phyloP scores from a whole-genome alignment of 176 grass and related monocot genomes.

The Alopecurus myosuroides region DNA sequence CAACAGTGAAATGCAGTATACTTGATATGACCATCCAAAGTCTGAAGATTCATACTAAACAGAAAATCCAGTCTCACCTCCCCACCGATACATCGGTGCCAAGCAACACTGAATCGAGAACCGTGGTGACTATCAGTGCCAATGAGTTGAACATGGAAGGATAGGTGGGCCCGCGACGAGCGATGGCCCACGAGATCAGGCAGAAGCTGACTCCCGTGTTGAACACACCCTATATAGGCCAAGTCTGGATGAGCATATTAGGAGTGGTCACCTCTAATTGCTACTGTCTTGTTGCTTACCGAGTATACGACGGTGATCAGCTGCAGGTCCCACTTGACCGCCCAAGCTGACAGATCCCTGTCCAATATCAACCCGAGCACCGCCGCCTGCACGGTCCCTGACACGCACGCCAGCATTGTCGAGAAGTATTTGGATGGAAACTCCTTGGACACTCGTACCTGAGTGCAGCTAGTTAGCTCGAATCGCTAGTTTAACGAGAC shows the following conservation, averaged over 20 bases:
- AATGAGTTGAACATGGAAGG: conserved; percentile 54
- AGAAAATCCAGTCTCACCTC: conserved; percentile 13
- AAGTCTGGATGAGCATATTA: background rate
- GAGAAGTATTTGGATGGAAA: conserved; percentile 46
- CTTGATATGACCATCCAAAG: background rate
- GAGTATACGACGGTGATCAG: conserved; percentile 37
- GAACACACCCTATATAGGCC: conserved; percentile 15
- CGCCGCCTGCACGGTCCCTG: conserved; percentile 14
- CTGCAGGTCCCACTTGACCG: conserved; percentile 33
- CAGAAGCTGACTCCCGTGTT: conserved; percentile 40
- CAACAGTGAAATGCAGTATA: background rate
- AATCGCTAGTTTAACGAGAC: background rate
- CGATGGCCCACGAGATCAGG: conserved; percentile 32
- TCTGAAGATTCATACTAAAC: background rate
- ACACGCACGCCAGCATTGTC: conserved; percentile 27
- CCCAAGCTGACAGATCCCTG: background rate
- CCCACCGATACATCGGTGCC: conserved; percentile 35
- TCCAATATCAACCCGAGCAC: background rate
- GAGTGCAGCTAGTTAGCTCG: background rate
- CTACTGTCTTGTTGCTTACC: background rate
- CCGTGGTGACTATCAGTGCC: conserved; percentile 19
- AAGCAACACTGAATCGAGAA: conserved; percentile 20
- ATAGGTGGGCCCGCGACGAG: conserved; percentile 32
- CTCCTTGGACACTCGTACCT: conserved; percentile 14
- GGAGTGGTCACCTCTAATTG: no score